phyloP scores from a whole-genome alignment of 2,329 filamentous ascomycete genomes.

The Aspergillus pseudoterreus region DNA sequence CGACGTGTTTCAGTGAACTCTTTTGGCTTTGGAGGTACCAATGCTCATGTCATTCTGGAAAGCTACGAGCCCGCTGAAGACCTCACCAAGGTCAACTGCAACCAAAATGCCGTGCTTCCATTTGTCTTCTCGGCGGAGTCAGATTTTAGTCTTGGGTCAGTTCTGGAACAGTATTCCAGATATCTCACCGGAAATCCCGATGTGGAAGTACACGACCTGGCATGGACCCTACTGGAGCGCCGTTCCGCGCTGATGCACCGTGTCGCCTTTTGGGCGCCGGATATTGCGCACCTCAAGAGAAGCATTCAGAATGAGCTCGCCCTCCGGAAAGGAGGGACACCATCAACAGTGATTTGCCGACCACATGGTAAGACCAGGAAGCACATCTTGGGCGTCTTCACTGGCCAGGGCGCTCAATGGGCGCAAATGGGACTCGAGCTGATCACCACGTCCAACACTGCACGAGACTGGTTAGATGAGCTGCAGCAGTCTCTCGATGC shows the following conservation, averaged over 20 bases:
- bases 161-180: constrained; percentile 4
- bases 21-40: constrained; percentile 42
- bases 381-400: constrained; percentile 23
- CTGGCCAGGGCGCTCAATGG: constrained; percentile 32
- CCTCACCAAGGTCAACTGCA: background rate
- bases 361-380: background rate
- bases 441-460: constrained; percentile 8
- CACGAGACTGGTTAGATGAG: constrained; percentile 13
- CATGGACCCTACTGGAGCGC: background rate
- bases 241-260: background rate
- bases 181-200: background rate
- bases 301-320: background rate
- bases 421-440: constrained; percentile 25
- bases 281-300: background rate
- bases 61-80: background rate
- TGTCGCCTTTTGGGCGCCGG: background rate
- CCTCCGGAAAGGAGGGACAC: background rate
- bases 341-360: background rate
- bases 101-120: background rate
- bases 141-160: background rate
- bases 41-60: constrained; percentile 40
- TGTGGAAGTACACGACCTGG: background rate
- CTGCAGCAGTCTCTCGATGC: constrained; percentile 12
- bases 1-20: constrained; percentile 44
- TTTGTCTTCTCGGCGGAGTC: background rate